Percentiles rank a stretch among this genome's conserved stretches.
These are phyloP conservation scores for Diaporthe australafricana DNA, from an alignment of 2,329 filamentous ascomycete species.

Conservation along the genomic window DNA sequence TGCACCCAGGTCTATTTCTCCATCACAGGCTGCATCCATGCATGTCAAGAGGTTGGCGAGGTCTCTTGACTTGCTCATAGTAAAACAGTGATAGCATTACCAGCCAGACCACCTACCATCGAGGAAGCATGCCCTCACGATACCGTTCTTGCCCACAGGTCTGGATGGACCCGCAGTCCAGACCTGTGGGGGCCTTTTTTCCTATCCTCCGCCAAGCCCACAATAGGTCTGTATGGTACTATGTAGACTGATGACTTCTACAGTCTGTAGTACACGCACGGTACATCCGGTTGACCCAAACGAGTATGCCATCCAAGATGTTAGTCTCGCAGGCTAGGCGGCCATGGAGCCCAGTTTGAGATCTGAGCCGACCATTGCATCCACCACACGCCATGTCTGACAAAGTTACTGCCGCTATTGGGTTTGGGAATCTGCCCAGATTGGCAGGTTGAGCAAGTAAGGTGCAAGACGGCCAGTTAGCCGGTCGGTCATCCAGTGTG, in stretches of 20 bases:
- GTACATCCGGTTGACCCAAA: not conserved
- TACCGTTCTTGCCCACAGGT: not conserved
- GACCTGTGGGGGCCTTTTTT: not conserved
- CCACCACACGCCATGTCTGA: not conserved
- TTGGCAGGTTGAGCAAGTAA: slow-evolving; percentile 7
- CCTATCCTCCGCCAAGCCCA: too few species aligned
- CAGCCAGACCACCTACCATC: not conserved
- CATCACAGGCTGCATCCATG: too few species aligned
- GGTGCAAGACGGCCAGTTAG: slow-evolving; percentile 11
- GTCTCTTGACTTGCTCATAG: not conserved
- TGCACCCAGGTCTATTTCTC: too few species aligned
- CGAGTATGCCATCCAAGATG: not conserved
- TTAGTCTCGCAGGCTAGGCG: slow-evolving; percentile 3
- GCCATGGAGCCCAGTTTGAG: slow-evolving; percentile 11
- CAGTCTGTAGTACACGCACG: not conserved
- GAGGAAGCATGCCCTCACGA: not conserved
- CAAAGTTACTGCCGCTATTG: slow-evolving; percentile 3
- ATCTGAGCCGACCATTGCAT: slow-evolving; percentile 12
- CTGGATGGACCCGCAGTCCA: not conserved
- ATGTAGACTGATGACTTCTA: not conserved
- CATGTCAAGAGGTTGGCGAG: too few species aligned
- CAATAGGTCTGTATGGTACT: too few species aligned
- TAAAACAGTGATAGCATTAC: not conserved
- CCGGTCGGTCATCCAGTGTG: slow-evolving; percentile 26
- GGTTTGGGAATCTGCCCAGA: not conserved